Base-by-base conservation (phyloP, 1,139 yeast genomes). In the Magnusiomyces sp. region DNA sequence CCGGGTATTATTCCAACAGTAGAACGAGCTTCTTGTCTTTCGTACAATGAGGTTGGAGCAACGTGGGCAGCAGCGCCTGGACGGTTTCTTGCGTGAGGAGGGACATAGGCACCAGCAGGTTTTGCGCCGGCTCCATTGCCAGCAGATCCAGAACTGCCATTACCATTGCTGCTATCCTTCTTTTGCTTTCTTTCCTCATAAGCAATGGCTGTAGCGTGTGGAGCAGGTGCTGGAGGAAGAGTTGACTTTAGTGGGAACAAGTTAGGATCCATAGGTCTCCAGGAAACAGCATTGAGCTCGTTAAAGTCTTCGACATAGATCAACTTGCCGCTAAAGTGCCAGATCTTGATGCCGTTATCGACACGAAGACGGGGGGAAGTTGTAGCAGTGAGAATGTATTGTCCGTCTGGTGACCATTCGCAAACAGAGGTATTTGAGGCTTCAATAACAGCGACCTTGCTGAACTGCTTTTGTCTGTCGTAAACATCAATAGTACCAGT, bases 341-440 rank as follows among this genome's bases (percentile, higher is more conserved):
- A 92, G 60, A 94, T 74, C 68, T 88, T 87, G 59, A 84, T 81
- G 50, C 97, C 94, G 66, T 94, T 94, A 67, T 94, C 99, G 47
- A 94, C 99, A 64, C 98, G 81, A 62, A 94, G 77, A 62, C 99
- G 78, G 55, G 99, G 99, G 20, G 97, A 81, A 0, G 98, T 92
- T 6, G 98, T 94, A 23, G 98, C 98, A 17, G 97, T 90, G 66
- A 94, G 72, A 53, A 94, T 81, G 63, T 77, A 88, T 62, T 95
- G 80, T 39, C 98, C 97, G 70, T 94, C 95, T n/a, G 99, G 98
- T 2, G 95, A 83, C 98, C 98, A 94, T 66, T 86, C 89, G 67
- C 97, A 90, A 45, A 84, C 95, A 31, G 95, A 84, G 11, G 97
- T 89, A 70, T 94, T 94, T 45, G 96, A 72, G 2, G 97, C 98